These are phyloP conservation scores for Geranium rotundifolium DNA, from an alignment of 345 rosid species.

Conservation along the genomic window DNA sequence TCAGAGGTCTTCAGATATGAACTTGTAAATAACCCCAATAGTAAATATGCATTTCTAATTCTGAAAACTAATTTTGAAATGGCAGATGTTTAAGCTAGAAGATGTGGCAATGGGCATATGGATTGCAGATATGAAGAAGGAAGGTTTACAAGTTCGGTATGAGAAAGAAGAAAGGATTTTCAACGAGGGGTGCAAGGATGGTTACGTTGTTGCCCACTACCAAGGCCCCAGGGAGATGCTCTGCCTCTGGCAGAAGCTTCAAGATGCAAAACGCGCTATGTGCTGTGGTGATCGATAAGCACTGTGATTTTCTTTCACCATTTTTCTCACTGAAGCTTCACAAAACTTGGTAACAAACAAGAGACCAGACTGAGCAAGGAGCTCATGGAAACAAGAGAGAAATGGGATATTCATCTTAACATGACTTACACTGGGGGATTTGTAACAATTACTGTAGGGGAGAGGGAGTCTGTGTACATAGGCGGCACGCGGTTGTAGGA, in stretches of 20 bases:
- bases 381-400: too few relatives aligned
- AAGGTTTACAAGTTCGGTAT: conserved; percentile 51
- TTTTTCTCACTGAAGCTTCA: neutral
- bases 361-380: too few relatives aligned
- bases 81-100: conserved; percentile 95
- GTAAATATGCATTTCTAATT: neutral
- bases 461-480: too few relatives aligned
- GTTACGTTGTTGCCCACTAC: conserved; percentile 84
- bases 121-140: conserved; percentile 60
- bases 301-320: neutral
- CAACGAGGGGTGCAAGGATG: conserved; percentile 74
- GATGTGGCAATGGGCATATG: conserved; percentile 98
- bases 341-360: neutral
- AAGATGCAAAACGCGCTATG: conserved; percentile 51
- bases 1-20: too few relatives aligned
- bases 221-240: conserved; percentile 86
- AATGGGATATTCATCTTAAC: too few relatives aligned
- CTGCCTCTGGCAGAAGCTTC: conserved; percentile 87
- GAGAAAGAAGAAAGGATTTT: conserved; percentile 61
- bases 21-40: too few relatives aligned
- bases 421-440: too few relatives aligned
- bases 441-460: too few relatives aligned
- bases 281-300: conserved; percentile 57
- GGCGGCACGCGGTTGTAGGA: too few relatives aligned
- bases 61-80: neutral